These are phyloP conservation scores for Neoboletus brunneissimus DNA, from an alignment of 768 basidiomycete species.

Conservation along the genomic window DNA sequence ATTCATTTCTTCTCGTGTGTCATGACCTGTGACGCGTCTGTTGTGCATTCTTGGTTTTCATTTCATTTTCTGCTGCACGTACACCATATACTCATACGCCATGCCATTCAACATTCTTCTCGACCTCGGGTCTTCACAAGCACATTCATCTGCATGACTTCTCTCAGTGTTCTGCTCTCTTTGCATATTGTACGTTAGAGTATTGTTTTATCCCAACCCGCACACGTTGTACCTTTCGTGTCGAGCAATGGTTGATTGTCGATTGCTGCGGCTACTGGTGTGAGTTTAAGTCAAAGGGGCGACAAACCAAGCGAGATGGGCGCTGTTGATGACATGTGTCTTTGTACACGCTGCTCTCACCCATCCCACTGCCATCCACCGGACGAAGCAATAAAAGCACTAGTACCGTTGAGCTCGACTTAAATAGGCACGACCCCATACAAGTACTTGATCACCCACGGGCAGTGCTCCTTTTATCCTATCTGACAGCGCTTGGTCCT, in stretches of 20 bases:
- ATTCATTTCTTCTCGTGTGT: conserved; percentile 42
- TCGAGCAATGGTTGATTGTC: conserved; percentile 2
- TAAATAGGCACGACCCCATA: background rate
- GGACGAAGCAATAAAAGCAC: background rate
- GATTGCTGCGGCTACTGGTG: background rate
- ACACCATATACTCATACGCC: conserved; percentile 33
- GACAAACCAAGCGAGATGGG: conserved; percentile 21
- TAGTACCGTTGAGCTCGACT: background rate
- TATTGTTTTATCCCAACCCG: conserved; percentile 28
- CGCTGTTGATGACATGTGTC: conserved; percentile 17
- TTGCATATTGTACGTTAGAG: conserved; percentile 48
- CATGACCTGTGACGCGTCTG: conserved; percentile 23
- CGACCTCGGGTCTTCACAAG: conserved; percentile 22
- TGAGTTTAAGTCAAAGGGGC: background rate
- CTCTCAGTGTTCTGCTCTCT: conserved; percentile 18
- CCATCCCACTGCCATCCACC: background rate
- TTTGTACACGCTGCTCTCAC: background rate
- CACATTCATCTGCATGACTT: conserved; percentile 31
- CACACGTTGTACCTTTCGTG: conserved; percentile 12
- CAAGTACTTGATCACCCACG: conserved; percentile 1
- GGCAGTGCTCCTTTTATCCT: background rate
- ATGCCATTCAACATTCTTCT: conserved; percentile 29
- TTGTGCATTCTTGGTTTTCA: conserved; percentile 26
- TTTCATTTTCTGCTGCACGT: conserved; percentile 33
- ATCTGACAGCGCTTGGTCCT: background rate